Conservation (phyloP, 371 early-diverging fungal genomes). For the Rhizopus microsporus region DNA sequence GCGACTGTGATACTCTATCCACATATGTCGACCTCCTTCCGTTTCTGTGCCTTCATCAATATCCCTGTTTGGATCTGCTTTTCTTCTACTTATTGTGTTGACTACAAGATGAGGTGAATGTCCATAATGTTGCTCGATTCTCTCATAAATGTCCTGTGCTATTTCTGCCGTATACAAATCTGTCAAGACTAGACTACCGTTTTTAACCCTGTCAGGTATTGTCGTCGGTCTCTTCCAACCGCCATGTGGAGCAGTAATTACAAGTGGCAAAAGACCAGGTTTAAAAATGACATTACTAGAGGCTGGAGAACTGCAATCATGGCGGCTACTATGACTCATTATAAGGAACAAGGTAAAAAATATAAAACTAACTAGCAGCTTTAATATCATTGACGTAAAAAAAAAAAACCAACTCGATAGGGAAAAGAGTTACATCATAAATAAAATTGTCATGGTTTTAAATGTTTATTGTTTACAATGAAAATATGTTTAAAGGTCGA, state of each 20-base stretch:
- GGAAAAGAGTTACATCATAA: background rate
- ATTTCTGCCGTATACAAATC: conserved; percentile 20
- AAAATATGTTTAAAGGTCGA: conserved; percentile 34
- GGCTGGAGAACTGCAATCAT: too few relatives aligned
- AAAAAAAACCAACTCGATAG: background rate
- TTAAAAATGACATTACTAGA: background rate
- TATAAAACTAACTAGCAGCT: too few relatives aligned
- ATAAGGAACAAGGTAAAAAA: too few relatives aligned
- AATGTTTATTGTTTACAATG: background rate
- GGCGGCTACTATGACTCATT: too few relatives aligned
- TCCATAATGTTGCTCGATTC: conserved; percentile 3
- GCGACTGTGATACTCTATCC: conserved; percentile 12
- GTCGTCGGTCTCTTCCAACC: conserved; percentile 6
- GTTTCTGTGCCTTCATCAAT: conserved; percentile 19
- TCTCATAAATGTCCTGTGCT: conserved; percentile 2
- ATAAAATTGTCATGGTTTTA: background rate
- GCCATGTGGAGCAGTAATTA: conserved; percentile 23
- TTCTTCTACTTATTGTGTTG: conserved; percentile 11
- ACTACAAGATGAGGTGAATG: conserved; percentile 5
- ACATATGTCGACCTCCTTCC: conserved; percentile 5
- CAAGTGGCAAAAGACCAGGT: conserved; percentile 10
- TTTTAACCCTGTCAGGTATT: conserved; percentile 15
- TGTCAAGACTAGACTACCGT: conserved; percentile 6
- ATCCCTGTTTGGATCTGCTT: conserved; percentile 17
- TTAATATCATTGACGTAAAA: background rate